These are phyloP conservation scores for Murraya koenigii DNA, from an alignment of 345 rosid genomes.

Conservation along the genomic window DNA sequence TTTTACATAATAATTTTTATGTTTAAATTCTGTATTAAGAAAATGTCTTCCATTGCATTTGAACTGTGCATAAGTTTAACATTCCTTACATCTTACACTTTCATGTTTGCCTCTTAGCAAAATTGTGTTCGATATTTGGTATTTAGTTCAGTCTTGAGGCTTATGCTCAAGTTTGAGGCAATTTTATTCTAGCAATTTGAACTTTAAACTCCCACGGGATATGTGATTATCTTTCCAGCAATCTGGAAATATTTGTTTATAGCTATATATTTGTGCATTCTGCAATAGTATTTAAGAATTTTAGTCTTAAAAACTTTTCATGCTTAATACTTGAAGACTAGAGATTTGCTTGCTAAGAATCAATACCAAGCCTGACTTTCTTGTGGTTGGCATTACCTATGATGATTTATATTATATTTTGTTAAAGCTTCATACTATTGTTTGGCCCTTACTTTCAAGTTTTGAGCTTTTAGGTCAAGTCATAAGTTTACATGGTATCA, in stretches of 20 bases:
- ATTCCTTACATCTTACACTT: neutral
- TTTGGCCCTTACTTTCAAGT: too few relatives aligned
- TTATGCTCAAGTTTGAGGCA: neutral
- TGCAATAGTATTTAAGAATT: neutral
- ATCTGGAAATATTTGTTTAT: neutral
- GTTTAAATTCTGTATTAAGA: neutral
- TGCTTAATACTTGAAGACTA: too few relatives aligned
- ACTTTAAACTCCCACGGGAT: too few relatives aligned
- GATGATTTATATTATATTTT: too few relatives aligned
- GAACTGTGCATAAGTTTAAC: neutral
- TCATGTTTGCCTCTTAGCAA: neutral
- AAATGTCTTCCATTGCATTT: neutral
- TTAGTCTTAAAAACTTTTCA: too few relatives aligned
- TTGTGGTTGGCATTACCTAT: too few relatives aligned
- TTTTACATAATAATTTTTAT: neutral
- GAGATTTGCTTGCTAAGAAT: too few relatives aligned
- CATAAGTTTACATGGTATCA: too few relatives aligned
- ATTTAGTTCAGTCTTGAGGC: neutral
- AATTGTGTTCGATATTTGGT: neutral
- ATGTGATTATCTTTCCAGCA: neutral
- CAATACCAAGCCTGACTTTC: too few relatives aligned
- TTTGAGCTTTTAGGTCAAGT: too few relatives aligned
- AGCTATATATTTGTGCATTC: neutral
- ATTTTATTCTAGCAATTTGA: too few relatives aligned
- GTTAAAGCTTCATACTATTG: too few relatives aligned